Conservation (phyloP, 768 basidiomycete species). For the Gymnopilus junonius region DNA sequence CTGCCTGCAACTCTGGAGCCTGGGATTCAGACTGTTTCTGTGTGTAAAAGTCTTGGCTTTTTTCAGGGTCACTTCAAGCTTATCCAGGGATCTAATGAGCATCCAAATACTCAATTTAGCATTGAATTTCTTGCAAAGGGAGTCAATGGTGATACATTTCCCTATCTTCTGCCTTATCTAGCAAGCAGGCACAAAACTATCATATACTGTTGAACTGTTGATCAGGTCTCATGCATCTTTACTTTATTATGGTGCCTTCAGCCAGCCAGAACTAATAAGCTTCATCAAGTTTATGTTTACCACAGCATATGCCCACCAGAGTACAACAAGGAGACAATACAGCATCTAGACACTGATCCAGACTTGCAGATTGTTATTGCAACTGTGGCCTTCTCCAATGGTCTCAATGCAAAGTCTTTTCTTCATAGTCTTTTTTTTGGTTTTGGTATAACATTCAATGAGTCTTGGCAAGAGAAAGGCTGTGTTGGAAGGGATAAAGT, state of each 20-base stretch:
- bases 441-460: constrained; percentile 7
- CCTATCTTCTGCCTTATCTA: background rate
- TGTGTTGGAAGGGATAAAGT: constrained; percentile 3
- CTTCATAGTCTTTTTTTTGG: constrained; percentile 11
- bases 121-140: background rate
- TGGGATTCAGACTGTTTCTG: constrained; percentile 1
- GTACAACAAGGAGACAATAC: background rate
- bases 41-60: constrained; percentile 13
- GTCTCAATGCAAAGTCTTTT: constrained; percentile 8
- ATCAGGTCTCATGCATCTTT: background rate
- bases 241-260: constrained; percentile 6
- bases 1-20: constrained; percentile 11
- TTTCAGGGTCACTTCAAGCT: constrained; percentile 9
- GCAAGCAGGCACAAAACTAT: background rate
- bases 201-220: constrained; percentile 3
- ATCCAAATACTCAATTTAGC: constrained; percentile 8
- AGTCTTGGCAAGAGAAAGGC: constrained; percentile 14
- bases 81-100: constrained; percentile 8
- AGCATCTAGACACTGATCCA: constrained; percentile 1
- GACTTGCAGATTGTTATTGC: constrained; percentile 4
- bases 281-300: background rate
- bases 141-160: background rate
- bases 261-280: background rate
- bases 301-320: background rate
- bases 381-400: constrained; percentile 14